Base-by-base conservation (phyloP, 106 monocot species). In the Alisma plantagoaquatica region DNA sequence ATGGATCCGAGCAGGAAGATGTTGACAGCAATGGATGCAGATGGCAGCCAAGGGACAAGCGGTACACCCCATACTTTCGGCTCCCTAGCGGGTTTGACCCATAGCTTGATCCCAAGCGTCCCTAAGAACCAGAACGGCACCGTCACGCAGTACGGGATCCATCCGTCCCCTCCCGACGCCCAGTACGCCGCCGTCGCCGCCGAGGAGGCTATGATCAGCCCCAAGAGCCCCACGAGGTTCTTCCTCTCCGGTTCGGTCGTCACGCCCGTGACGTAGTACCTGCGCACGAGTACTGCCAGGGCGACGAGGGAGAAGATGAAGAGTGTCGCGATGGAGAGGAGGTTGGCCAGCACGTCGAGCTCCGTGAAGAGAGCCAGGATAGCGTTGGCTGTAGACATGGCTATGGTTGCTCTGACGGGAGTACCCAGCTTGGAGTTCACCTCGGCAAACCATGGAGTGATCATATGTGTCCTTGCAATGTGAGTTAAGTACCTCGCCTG, bases 241-340 rank as follows among this genome's bases (percentile, higher is more conserved):
- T 57, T 76, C 18, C 75, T 43, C 35, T 79, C 41, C 3, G 41
- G 11, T 6, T 28, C 21, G 1, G 66, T 17, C 4, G 84, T 84
- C 65, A 68, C 75, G 3, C 84, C 84, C 15, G 18, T 4, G 19
- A 73, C 86, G 38, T 86, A 86, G 67, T 86, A 74, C 1, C 86
- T 62, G 0, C 86, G 73, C 3, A 86, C 86, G 10, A 86, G 57
- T 11, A 86, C 73, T 0, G 86, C 86, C 1, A 80, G 38, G 18
- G 80, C 86, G 32, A 86, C 80, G 18, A 86, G 73, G 80, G 77
- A 80, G 77, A 86, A 86, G 41, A 86, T 77, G 59, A 86, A 86
- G 19, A 86, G 77, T 22, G 86, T 86, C 56, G 79, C 75, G 45
- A 84, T 76, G 50, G 84, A 84, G 9, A 84, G 56, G 22, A 84